Base-by-base conservation (phyloP, 1,139 yeast genomes). In the Saccharomyces uvarum region DNA sequence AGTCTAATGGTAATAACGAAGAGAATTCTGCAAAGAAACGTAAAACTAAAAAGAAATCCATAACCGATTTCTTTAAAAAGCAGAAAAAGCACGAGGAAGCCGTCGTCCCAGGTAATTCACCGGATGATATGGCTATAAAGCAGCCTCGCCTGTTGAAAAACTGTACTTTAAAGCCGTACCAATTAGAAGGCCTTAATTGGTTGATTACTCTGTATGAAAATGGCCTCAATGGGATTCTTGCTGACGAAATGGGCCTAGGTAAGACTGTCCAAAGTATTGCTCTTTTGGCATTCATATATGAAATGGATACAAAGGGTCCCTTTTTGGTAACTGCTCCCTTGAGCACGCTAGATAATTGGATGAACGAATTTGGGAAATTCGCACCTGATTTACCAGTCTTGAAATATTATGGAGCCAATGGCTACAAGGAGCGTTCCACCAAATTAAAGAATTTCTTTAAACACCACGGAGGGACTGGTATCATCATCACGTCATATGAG, bases 221-320 rank as follows among this genome's bases (percentile, higher is more conserved):
- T 69, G 99, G 98, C 0, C 75, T 93, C 33, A 93, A 93, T 70
- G 99, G 99, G 2, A 90, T 93, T 38, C 73, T 93, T 31, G 98
- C 98, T 0, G 98, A 93, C 70, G 98, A 91, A 69, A 93, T 91
- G 98, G 98, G 98, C 0, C 74, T 90, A 47, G 98, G 99, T 4
- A 91, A 91, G 67, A 93, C 98, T 0, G 71, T 91, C 11, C 97
- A 91, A 68, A 86, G 95, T 49, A 88, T 93, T 55, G 79, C 96
- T 0, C 77, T 91, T 59, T 65, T 91, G 13, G 81, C 89, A 9
- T 88, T 86, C 66, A 74, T 93, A 48, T 79, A 86, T 48, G 97
- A 89, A 61, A 82, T 88, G 66, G 91, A 88, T 2, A 80, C 89
- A 1, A 70, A 72, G 26, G 98, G 98, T 0, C 97, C 97, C 0